Conservation (phyloP, 2,329 filamentous ascomycete genomes). For the Xylariaceae sp. region DNA sequence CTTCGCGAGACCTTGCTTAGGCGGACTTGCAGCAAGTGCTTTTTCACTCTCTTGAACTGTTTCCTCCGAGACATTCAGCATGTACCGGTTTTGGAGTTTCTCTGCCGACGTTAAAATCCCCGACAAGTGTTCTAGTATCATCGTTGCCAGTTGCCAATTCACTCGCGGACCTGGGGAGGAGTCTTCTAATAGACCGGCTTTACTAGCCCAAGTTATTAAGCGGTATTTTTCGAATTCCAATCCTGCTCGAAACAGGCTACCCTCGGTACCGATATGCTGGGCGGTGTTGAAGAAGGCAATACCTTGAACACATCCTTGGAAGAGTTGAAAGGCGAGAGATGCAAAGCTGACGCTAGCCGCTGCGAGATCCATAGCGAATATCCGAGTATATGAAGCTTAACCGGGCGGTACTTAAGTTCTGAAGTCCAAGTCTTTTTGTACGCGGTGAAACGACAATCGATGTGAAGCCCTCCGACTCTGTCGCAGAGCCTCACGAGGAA, state of each 20-base stretch:
- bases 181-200: conserved; percentile 16
- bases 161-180: conserved; percentile 10
- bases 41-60: conserved; percentile 8
- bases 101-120: conserved; percentile 20
- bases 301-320: conserved; percentile 21
- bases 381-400: background rate
- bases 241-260: conserved; percentile 20
- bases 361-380: conserved; percentile 9
- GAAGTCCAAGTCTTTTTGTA: background rate
- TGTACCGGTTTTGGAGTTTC: conserved; percentile 17
- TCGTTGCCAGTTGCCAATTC: conserved; percentile 24
- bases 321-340: conserved; percentile 17
- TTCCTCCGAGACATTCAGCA: conserved; percentile 22
- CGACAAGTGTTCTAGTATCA: conserved; percentile 20
- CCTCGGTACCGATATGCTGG: conserved; percentile 25
- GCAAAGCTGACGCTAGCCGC: conserved; percentile 17
- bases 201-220: conserved; percentile 20
- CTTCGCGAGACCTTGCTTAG: conserved; percentile 16
- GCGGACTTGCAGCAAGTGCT: background rate
- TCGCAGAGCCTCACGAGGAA: no score
- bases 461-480: no score
- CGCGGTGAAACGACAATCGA: background rate
- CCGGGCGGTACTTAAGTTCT: background rate
- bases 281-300: conserved; percentile 23
- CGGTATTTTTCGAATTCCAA: conserved; percentile 28